These are phyloP conservation scores for Acer yangbiense DNA, from an alignment of 345 rosid genomes.

Conservation along the genomic window DNA sequence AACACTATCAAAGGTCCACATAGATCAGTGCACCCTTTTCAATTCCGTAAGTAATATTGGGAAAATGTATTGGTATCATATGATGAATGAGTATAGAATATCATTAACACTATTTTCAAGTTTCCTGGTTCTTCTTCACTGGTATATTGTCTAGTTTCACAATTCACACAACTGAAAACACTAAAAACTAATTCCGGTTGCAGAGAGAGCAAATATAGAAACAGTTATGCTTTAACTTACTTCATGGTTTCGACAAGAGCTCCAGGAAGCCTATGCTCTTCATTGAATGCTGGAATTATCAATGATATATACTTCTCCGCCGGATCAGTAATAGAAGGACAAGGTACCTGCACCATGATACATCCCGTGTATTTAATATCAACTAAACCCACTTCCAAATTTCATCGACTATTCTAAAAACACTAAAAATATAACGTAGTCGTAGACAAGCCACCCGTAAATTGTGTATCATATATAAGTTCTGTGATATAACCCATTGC, in stretches of 20 bases:
- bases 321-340: slow-evolving; percentile 66
- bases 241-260: slow-evolving; percentile 87
- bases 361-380: too few species aligned
- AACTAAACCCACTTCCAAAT: not conserved
- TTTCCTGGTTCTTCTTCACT: not conserved
- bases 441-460: not conserved
- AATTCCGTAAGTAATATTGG: not conserved
- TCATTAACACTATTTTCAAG: not conserved
- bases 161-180: not conserved
- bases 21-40: not conserved
- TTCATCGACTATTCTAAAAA: not conserved
- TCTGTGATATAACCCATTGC: not conserved
- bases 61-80: not conserved
- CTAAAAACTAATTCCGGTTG: not conserved
- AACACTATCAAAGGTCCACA: not conserved
- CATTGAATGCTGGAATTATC: slow-evolving; percentile 89
- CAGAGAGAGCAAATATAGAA: not conserved
- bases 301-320: slow-evolving; percentile 82
- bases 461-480: not conserved
- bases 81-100: not conserved
- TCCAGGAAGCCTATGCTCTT: slow-evolving; percentile 88
- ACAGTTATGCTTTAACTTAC: slow-evolving; percentile 42
- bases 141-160: not conserved
- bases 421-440: not conserved
- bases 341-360: slow-evolving; percentile 55